phyloP scores from a whole-genome alignment of 306 rosid genomes.

The Quercus suber region DNA sequence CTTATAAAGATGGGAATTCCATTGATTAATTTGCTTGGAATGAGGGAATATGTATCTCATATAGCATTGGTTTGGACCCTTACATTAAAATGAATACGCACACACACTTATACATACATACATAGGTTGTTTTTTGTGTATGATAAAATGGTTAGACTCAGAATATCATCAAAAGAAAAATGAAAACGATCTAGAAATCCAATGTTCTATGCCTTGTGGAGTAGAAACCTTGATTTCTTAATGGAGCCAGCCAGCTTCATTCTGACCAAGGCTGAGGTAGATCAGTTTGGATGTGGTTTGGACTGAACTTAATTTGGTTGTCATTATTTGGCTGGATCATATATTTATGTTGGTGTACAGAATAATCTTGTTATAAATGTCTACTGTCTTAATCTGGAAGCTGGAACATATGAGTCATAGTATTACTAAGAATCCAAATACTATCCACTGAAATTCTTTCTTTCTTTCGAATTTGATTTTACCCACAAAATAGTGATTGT shows the following conservation, averaged over 20 bases:
- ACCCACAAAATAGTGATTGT: neutral
- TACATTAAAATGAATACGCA: too few species aligned
- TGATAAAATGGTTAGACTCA: too few species aligned
- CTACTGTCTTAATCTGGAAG: neutral
- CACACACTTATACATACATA: too few species aligned
- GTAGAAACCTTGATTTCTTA: neutral
- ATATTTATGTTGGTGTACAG: neutral
- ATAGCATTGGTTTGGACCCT: too few species aligned
- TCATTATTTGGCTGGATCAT: neutral
- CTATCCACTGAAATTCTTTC: neutral
- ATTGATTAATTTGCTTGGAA: too few species aligned
- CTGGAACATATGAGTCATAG: neutral
- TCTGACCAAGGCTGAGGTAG: neutral
- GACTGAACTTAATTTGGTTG: neutral
- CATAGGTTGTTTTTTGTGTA: too few species aligned
- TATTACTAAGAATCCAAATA: neutral
- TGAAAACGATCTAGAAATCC: neutral
- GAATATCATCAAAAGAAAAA: neutral
- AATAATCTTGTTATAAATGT: neutral
- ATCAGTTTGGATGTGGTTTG: neutral
- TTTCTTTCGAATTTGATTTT: neutral
- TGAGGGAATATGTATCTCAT: too few species aligned
- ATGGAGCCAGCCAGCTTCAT: neutral
- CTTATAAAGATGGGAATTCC: too few species aligned
- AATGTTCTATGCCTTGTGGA: neutral